Base-by-base conservation (phyloP, 2,329 filamentous ascomycete species). In the Colletotrichum euphorbiae region DNA sequence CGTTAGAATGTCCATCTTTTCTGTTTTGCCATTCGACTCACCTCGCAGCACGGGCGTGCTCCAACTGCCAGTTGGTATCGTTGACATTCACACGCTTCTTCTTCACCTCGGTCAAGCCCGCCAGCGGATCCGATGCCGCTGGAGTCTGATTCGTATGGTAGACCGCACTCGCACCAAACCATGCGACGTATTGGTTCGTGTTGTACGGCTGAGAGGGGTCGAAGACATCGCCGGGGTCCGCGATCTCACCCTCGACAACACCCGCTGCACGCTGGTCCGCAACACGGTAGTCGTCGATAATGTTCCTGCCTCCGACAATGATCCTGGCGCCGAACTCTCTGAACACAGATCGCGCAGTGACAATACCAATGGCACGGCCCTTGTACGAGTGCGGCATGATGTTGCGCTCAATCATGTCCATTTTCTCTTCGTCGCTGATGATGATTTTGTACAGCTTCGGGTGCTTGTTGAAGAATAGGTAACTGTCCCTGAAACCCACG, bases 331-430 rank as follows among this genome's bases (percentile, higher is more conserved):
- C 96, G 73, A 99, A 99, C 78, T 99, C 96, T 66, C 96, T 89
- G 79, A 98, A 99, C 15, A 99, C 96, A 1, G 96, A 98, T 51
- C 96, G 91, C 55, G 96, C 96, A 15, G 96, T 98, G 52, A 98
- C 94, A 31, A 99, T 94, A 77, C 96, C 96, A 77, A 99, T 99
- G 5, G 95, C 93, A 60, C 96, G 93, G 69, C 96, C 96, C 80
- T 98, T 99, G 89, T 99, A 99, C 31, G 94, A 97, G 82, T 98
- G 96, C 1, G 96, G 96, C 71, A 99, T 97, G 76, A 99, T 91
- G 6, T 97, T 92, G 69, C 96, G 90, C 73, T 97, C 93, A 76
- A 99, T 99, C 83, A 99, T 88, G 79, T 98, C 94, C 69, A 91
- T 90, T 83, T 99, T 99, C 80, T 97, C 95, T n/a, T 96, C 91